Base-by-base conservation (phyloP, 1,284 basidiomycete species). In the Porogramme epimiltina region DNA sequence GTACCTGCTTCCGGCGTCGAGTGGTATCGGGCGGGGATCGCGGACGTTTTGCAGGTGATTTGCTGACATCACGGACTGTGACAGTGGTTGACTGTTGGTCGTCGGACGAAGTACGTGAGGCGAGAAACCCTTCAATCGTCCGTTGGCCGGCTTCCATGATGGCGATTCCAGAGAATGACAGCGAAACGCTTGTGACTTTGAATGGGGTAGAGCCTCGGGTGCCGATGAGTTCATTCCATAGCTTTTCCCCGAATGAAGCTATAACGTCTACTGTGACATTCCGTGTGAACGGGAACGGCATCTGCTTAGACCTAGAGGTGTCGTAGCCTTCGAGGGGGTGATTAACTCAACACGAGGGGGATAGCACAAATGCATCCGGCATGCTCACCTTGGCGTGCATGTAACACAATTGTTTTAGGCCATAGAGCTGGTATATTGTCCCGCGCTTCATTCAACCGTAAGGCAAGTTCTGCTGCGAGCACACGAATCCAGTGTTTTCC, bases 401-500 rank as follows among this genome's bases (percentile, higher is more conserved):
- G 82, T 19, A 98, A 73, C 9, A 91, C 92, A 34, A 99, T 74
- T 0, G 91, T 91, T 70, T 93, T 98, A 0, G 96, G 96, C 95
- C 95, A 98, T 18, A 98, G 68, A 28, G 87, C 86, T 0, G 88
- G 84, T 19, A 80, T 79, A 1, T 76, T 73, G 54, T 89, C 80
- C 16, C 96, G 77, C 1, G 91, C 91, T 58, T 98, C 93, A 42
- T 84, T 84, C 20, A 99, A 75, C 41, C 96, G 80, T 15, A 95
- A 77, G 6, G 89, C 84, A 16, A 99, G 78, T 65, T 99, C 96
- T 15, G 93, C 91, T 9, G 94, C 86, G 18, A 98, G 82, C 9
- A 98, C 89, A 4, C 86, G 79, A 28, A 99, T 81, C 97, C 96
- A 99, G 58, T 95, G 91, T 45, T 84, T 76, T 0, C 92, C 93